These are phyloP conservation scores for Penicillium soppii DNA, from an alignment of 495 filamentous ascomycete genomes.

Conservation along the genomic window DNA sequence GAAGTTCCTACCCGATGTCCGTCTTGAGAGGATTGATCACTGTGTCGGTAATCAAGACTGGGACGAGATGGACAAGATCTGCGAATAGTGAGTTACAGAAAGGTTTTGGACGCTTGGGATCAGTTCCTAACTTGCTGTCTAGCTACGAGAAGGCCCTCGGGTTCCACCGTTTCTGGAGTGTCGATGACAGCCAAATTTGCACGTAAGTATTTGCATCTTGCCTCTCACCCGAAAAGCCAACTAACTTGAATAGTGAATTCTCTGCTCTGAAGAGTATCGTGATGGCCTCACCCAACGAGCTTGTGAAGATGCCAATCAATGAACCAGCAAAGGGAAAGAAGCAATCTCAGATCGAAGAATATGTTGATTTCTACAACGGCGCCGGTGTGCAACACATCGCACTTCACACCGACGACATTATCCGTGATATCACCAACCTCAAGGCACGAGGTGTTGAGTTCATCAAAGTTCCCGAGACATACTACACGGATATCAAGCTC, in stretches of 20 bases:
- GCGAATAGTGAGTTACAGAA: constrained; percentile 59
- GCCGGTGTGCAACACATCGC: constrained; percentile 91
- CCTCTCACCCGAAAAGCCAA: not conserved
- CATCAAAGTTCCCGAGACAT: constrained; percentile 77
- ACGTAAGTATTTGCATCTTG: constrained; percentile 44
- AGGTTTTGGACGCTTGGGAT: no score
- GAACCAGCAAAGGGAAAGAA: constrained; percentile 86
- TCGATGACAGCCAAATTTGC: constrained; percentile 83
- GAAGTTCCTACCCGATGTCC: constrained; percentile 56
- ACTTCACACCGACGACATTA: constrained; percentile 75
- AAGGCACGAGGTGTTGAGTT: constrained; percentile 82
- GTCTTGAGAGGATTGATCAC: constrained; percentile 76
- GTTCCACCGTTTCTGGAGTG: constrained; percentile 94
- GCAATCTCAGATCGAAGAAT: constrained; percentile 90
- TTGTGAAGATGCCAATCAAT: constrained; percentile 97
- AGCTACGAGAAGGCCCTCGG: constrained; percentile 84
- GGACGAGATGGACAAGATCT: constrained; percentile 80
- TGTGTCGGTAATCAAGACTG: constrained; percentile 94
- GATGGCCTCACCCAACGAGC: constrained; percentile 78
- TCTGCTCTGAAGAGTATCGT: constrained; percentile 81
- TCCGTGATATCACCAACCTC: constrained; percentile 69
- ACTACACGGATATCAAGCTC: constrained; percentile 73
- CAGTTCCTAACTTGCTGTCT: constrained; percentile 16
- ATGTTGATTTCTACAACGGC: constrained; percentile 81
- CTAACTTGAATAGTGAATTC: constrained; percentile 57